Conservation (phyloP, 495 filamentous ascomycete genomes). For the Aspergillus conjunctus region DNA sequence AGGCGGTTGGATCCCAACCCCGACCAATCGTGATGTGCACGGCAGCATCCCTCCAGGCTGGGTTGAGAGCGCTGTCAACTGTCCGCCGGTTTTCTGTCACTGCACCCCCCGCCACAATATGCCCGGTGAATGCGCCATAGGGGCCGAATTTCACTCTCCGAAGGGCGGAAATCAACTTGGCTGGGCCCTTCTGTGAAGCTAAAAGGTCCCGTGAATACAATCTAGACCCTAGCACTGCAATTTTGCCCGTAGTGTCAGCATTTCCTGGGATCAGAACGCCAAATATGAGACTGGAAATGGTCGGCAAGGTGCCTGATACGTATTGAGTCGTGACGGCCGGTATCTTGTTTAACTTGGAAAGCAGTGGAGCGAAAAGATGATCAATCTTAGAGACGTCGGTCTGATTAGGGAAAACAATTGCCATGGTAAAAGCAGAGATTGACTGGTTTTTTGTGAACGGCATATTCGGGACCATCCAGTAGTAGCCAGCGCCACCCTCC, state of each 20-base stretch:
- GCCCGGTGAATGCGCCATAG: constrained; percentile 20
- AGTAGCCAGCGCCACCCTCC: constrained; percentile 41
- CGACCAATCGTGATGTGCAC: constrained; percentile 27
- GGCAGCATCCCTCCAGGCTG: constrained; percentile 41
- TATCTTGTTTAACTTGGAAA: constrained; percentile 21
- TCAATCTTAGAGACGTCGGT: constrained; percentile 24
- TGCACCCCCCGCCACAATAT: constrained; percentile 37
- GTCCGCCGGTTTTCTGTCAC: constrained; percentile 31
- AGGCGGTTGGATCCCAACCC: constrained; percentile 26
- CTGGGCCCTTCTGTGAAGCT: constrained; percentile 26
- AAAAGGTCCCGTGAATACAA: constrained; percentile 39
- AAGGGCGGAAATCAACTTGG: constrained; percentile 29
- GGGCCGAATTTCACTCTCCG: constrained; percentile 23
- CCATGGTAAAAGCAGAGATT: constrained; percentile 21
- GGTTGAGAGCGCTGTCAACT: constrained; percentile 39
- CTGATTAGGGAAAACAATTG: constrained; percentile 32
- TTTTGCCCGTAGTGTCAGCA: constrained; percentile 28
- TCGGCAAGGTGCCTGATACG: constrained; percentile 21
- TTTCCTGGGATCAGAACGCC: constrained; percentile 21
- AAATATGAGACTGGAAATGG: constrained; percentile 23
- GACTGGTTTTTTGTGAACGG: constrained; percentile 18
- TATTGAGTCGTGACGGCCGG: constrained; percentile 23
- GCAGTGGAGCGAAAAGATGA: constrained; percentile 24
- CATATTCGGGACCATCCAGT: constrained; percentile 33
- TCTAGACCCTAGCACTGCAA: constrained; percentile 26